Evolutionary conservation across 495 filamentous ascomycete species (phyloP).

Genomic region (Neurospora sublineolata): DNA sequence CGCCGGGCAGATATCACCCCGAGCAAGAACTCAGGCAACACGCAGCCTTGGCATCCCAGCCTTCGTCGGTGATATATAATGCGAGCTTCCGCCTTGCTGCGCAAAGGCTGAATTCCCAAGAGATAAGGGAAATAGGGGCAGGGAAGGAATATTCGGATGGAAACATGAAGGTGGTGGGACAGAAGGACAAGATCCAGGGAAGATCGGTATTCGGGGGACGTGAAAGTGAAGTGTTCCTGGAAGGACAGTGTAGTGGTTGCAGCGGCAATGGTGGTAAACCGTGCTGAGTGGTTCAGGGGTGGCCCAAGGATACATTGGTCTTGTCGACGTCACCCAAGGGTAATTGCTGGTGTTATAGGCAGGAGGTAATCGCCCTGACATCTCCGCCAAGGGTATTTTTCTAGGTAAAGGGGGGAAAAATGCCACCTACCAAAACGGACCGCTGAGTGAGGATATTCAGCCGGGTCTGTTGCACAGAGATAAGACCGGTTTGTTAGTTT

Average conservation of each 20-base stretch:
- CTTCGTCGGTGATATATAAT: background rate
- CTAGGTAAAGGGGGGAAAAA: background rate
- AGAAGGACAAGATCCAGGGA: background rate
- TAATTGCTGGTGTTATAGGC: background rate
- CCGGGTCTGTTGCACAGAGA: conserved; percentile 13
- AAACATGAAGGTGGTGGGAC: background rate
- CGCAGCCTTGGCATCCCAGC: background rate
- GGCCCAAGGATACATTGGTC: background rate
- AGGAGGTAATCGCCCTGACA: background rate
- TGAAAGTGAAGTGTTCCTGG: background rate
- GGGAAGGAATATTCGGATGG: background rate
- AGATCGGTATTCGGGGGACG: background rate
- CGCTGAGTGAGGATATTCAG: background rate
- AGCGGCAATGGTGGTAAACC: background rate
- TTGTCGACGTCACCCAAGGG: background rate
- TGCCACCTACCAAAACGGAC: background rate
- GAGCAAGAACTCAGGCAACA: background rate
- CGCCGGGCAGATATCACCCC: background rate
- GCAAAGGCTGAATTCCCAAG: background rate
- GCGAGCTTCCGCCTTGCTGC: background rate
- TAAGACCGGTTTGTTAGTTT: conserved; percentile 15
- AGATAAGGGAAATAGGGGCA: background rate
- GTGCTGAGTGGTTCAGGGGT: background rate
- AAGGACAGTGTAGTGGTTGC: background rate
- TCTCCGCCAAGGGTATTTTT: background rate